These are phyloP conservation scores for Fusarium torreyae DNA, from an alignment of 2,329 filamentous ascomycete species.

Conservation along the genomic window DNA sequence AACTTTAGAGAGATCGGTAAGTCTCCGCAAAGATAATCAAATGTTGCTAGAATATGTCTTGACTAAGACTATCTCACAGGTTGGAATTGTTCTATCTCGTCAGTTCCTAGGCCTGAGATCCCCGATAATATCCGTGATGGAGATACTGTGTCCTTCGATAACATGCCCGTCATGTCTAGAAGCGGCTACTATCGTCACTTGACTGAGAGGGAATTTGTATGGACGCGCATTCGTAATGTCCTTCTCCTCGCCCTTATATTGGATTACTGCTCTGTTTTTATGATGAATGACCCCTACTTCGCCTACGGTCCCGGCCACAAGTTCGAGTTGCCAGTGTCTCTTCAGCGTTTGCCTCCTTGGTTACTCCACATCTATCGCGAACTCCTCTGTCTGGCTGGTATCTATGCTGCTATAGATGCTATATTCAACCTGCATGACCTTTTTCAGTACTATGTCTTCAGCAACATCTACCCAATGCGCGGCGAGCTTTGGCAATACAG, in stretches of 20 bases:
- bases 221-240: conserved; percentile 62
- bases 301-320: conserved; percentile 63
- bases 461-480: conserved; percentile 66
- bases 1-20: conserved; percentile 70
- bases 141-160: conserved; percentile 58
- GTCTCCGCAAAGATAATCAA: conserved; percentile 27
- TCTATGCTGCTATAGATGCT: conserved; percentile 73
- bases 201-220: conserved; percentile 63
- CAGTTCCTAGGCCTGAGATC: conserved; percentile 63
- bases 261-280: conserved; percentile 77
- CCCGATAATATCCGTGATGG: conserved; percentile 54
- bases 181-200: conserved; percentile 63
- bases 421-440: conserved; percentile 74
- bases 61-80: conserved; percentile 51
- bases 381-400: conserved; percentile 66
- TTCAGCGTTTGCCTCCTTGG: conserved; percentile 59
- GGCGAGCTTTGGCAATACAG: conserved; percentile 68
- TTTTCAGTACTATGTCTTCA: conserved; percentile 64
- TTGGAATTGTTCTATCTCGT: conserved; percentile 71
- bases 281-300: conserved; percentile 87
- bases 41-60: background rate
- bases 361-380: conserved; percentile 71
- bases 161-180: conserved; percentile 59
- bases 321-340: conserved; percentile 58
- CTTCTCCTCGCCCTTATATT: conserved; percentile 74